These are phyloP conservation scores for Mrakia blollopis DNA, from an alignment of 768 basidiomycete genomes.

Conservation along the genomic window DNA sequence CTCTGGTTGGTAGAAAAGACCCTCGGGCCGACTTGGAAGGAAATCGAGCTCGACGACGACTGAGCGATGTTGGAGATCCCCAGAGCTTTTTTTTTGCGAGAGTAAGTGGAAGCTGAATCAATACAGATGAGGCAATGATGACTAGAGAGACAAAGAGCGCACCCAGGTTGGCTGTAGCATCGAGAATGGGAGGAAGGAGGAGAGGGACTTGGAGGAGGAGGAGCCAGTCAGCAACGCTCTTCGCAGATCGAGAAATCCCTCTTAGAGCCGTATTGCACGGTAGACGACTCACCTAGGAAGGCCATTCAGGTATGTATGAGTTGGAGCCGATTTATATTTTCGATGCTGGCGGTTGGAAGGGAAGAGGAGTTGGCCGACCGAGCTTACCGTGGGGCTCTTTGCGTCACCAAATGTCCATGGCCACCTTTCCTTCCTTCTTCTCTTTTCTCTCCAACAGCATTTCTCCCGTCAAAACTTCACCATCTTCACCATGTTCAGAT, in stretches of 20 bases:
- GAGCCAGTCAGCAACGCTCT: too few relatives aligned
- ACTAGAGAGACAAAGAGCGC: background rate
- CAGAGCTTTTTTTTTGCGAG: slow-evolving; percentile 21
- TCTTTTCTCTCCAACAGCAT: background rate
- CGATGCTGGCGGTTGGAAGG: background rate
- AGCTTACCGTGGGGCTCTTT: too few relatives aligned
- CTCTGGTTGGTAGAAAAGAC: slow-evolving; percentile 37
- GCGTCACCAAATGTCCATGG: background rate
- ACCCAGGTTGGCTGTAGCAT: slow-evolving; percentile 20
- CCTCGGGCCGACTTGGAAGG: slow-evolving; percentile 37
- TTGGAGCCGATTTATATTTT: too few relatives aligned
- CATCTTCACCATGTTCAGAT: background rate
- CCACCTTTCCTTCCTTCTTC: background rate
- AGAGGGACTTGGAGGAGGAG: slow-evolving; percentile 18
- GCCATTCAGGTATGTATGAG: background rate
- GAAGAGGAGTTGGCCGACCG: background rate
- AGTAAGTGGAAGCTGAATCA: too few relatives aligned
- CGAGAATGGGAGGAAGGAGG: slow-evolving; percentile 12
- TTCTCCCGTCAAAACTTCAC: background rate
- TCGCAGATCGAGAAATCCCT: background rate
- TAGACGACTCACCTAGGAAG: background rate
- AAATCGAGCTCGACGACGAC: slow-evolving; percentile 35
- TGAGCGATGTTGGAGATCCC: slow-evolving; percentile 40
- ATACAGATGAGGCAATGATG: too few relatives aligned
- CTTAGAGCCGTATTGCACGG: background rate